Evolutionary conservation across 257 asterid species (phyloP).

Genomic region (Salvia rosmarinus): DNA sequence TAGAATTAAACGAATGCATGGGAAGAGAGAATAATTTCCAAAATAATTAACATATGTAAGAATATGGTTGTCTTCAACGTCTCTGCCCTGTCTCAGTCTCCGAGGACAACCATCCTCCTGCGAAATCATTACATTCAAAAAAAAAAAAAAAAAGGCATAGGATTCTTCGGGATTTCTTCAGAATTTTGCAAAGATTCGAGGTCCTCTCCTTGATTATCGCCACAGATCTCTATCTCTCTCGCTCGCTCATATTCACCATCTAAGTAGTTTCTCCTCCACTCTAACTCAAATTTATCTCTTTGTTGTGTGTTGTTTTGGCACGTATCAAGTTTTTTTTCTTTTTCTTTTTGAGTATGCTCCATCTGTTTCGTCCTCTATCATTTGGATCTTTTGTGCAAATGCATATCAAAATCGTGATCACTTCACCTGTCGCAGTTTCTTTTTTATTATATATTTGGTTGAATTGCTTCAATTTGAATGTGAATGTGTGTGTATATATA

Average conservation of each 20-base stretch:
- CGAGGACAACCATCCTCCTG: slow-evolving; percentile 33
- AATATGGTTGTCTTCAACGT: too few species aligned
- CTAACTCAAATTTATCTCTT: not conserved
- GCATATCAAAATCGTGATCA: not conserved
- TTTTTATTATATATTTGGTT: too few species aligned
- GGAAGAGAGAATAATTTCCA: too few species aligned
- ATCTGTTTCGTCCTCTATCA: slow-evolving; percentile 1
- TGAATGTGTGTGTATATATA: not conserved
- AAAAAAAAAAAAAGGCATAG: too few species aligned
- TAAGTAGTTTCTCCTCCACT: slow-evolving; percentile 34
- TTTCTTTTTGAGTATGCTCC: not conserved
- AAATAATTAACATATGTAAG: too few species aligned
- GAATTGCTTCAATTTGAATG: too few species aligned
- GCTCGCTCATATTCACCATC: slow-evolving; percentile 16
- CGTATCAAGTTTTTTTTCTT: not conserved
- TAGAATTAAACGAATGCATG: too few species aligned
- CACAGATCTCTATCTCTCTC: slow-evolving; percentile 38
- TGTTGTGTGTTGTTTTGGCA: slow-evolving; percentile 1
- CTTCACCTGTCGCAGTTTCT: not conserved
- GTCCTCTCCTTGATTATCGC: slow-evolving; percentile 8
- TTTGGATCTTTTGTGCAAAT: slow-evolving; percentile 16
- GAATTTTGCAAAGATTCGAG: not conserved
- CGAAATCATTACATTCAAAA: slow-evolving; percentile 8
- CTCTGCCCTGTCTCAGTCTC: slow-evolving; percentile 22
- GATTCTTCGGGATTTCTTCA: slow-evolving; percentile 6